Conservation (phyloP, 164 flowering plant genomes). For the Protea cynaroides region DNA sequence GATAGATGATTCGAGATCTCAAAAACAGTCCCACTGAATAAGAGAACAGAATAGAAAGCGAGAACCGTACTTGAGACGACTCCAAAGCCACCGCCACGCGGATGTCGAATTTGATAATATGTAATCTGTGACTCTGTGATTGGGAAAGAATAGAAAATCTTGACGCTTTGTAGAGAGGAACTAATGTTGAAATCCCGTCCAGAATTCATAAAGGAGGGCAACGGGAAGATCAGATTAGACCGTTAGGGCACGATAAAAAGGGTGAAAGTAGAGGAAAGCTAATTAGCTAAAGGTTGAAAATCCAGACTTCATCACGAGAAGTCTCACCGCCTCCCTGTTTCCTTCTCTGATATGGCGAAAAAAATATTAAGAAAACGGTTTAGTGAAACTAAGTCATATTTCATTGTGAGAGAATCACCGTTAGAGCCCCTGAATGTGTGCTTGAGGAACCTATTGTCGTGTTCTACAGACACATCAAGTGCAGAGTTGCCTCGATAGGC, state of each 20-base stretch:
- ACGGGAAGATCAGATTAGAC: background rate
- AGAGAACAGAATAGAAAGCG: background rate
- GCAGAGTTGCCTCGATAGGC: no score
- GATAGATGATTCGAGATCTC: background rate
- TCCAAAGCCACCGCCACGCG: background rate
- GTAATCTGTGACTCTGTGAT: no score
- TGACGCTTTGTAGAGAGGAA: background rate
- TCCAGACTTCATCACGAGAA: background rate
- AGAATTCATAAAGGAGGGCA: no score
- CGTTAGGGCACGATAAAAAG: background rate
- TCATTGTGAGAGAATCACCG: no score
- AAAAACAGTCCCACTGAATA: no score
- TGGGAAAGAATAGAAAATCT: background rate
- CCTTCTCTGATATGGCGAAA: background rate
- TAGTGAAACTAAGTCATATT: no score
- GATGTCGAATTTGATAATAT: no score
- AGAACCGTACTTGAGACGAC: conserved; percentile 11
- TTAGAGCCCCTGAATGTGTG: no score
- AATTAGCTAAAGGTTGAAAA: background rate
- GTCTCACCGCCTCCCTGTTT: background rate
- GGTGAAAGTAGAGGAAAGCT: background rate
- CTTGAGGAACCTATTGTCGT: no score
- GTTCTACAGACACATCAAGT: no score
- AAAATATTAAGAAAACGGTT: no score
- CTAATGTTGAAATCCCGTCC: background rate